These are phyloP conservation scores for Bondarzewia mesenterica DNA, from an alignment of 1,284 basidiomycete species.

Conservation along the genomic window DNA sequence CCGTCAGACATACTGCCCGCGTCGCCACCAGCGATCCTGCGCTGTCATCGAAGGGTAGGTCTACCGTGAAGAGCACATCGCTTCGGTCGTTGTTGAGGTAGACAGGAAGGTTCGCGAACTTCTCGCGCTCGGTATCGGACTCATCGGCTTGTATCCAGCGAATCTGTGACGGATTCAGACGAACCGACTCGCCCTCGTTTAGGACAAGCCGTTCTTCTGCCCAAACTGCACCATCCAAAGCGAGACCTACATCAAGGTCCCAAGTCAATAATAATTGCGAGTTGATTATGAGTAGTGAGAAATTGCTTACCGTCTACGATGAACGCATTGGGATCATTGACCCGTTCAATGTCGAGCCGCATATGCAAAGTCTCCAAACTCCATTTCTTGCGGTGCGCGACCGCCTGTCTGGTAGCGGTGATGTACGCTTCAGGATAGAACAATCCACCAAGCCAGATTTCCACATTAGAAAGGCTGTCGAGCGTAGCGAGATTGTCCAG, in stretches of 20 bases:
- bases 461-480: slow-evolving; percentile 62
- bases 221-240: slow-evolving; percentile 83
- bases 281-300: not conserved
- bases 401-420: slow-evolving; percentile 87
- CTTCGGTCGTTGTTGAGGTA: slow-evolving; percentile 89
- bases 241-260: slow-evolving; percentile 49
- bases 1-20: slow-evolving; percentile 77
- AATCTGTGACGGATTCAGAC: slow-evolving; percentile 73
- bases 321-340: slow-evolving; percentile 69
- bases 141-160: slow-evolving; percentile 76
- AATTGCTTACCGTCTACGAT: slow-evolving; percentile 69
- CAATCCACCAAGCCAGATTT: slow-evolving; percentile 85
- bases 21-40: slow-evolving; percentile 66
- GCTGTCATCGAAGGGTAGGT: slow-evolving; percentile 65
- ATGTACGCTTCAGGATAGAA: slow-evolving; percentile 96
- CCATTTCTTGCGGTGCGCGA: slow-evolving; percentile 85
- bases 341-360: slow-evolving; percentile 71
- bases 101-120: slow-evolving; percentile 75
- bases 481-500: slow-evolving; percentile 68
- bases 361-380: slow-evolving; percentile 86
- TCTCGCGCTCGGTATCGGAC: slow-evolving; percentile 19
- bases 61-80: slow-evolving; percentile 83
- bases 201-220: slow-evolving; percentile 55
- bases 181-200: slow-evolving; percentile 75
- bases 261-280: not conserved